Conservation (phyloP, 441 rosid species). For the Populus hybrid region DNA sequence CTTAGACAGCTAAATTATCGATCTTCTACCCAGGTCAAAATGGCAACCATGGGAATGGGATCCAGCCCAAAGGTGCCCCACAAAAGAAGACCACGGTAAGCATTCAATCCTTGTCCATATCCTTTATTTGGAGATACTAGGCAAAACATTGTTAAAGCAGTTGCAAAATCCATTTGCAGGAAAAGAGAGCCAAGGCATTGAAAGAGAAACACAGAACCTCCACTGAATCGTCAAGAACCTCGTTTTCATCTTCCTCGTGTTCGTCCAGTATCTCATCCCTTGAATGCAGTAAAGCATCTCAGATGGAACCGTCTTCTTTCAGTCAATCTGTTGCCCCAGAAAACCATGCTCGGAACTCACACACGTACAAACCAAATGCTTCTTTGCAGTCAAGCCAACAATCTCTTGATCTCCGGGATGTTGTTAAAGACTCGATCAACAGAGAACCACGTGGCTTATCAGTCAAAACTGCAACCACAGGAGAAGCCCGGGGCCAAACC, state of each 20-base stretch:
- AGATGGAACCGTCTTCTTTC: slow-evolving; percentile 38
- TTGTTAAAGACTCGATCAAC: slow-evolving; percentile 59
- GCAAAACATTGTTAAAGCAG: slow-evolving; percentile 4
- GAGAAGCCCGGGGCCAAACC: slow-evolving; percentile 33
- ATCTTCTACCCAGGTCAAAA: slow-evolving; percentile 24
- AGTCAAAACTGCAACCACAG: slow-evolving; percentile 37
- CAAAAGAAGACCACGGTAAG: slow-evolving; percentile 49
- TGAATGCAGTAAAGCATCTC: slow-evolving; percentile 53
- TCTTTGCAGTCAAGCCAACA: slow-evolving; percentile 32
- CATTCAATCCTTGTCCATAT: slow-evolving; percentile 1
- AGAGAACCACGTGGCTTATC: slow-evolving; percentile 55
- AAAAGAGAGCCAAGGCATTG: slow-evolving; percentile 41
- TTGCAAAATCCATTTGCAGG: slow-evolving; percentile 51
- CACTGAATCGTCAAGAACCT: slow-evolving; percentile 68
- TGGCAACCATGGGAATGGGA: slow-evolving; percentile 28
- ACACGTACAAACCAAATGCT: slow-evolving; percentile 33
- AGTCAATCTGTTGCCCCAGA: slow-evolving; percentile 32
- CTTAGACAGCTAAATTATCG: background rate
- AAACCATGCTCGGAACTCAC: slow-evolving; percentile 26
- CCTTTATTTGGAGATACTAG: slow-evolving; percentile 7
- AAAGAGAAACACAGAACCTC: slow-evolving; percentile 62
- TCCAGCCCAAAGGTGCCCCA: slow-evolving; percentile 32
- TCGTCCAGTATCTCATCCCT: slow-evolving; percentile 72
- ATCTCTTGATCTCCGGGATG: slow-evolving; percentile 50
- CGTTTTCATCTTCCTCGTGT: slow-evolving; percentile 74